Percentiles rank a stretch among this genome's conserved stretches.
phyloP scores from a whole-genome alignment of 2,329 filamentous ascomycete genomes.

The Triangularia setosa region DNA sequence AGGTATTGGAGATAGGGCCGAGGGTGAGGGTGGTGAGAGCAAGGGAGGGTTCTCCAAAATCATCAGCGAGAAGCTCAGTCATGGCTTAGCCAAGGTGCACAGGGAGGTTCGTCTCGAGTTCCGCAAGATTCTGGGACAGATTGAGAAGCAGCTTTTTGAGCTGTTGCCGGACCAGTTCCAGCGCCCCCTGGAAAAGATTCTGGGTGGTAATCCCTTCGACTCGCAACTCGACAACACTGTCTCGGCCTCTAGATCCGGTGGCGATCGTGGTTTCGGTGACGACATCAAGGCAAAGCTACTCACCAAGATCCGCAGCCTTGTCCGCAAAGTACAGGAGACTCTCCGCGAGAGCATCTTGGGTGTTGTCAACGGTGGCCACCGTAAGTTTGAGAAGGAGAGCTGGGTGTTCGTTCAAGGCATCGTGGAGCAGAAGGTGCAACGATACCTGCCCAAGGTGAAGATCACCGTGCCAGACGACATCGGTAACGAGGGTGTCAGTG shows the following conservation, averaged over 20 bases:
- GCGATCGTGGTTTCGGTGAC: slow-evolving; percentile 40
- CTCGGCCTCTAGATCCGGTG: slow-evolving; percentile 9
- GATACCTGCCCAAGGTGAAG: slow-evolving; percentile 43
- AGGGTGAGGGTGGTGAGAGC: slow-evolving; percentile 25
- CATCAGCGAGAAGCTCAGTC: slow-evolving; percentile 45
- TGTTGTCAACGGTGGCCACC: slow-evolving; percentile 44
- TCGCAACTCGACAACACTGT: slow-evolving; percentile 38
- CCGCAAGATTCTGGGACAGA: slow-evolving; percentile 40
- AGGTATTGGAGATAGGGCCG: slow-evolving; percentile 30
- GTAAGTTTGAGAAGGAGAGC: slow-evolving; percentile 44
- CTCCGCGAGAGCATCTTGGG: slow-evolving; percentile 42
- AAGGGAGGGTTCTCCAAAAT: slow-evolving; percentile 41
- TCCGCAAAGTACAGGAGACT: slow-evolving; percentile 44
- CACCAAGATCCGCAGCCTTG: slow-evolving; percentile 40
- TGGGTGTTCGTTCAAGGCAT: slow-evolving; percentile 45
- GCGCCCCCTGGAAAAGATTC: slow-evolving; percentile 42
- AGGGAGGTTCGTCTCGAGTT: slow-evolving; percentile 44
- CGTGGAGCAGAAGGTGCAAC: slow-evolving; percentile 44
- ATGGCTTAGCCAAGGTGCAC: slow-evolving; percentile 41
- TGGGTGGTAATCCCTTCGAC: slow-evolving; percentile 46
- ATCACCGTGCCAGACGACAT: slow-evolving; percentile 45
- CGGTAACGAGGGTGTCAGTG: slow-evolving; percentile 43
- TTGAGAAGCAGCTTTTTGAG: slow-evolving; percentile 45
- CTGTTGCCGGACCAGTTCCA: slow-evolving; percentile 42
- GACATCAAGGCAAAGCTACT: slow-evolving; percentile 43